A percentile compares a stretch with the other conserved stretches of the same genome.
phyloP scores from a whole-genome alignment of 345 rosid species.

The Barbarea vulgaris region DNA sequence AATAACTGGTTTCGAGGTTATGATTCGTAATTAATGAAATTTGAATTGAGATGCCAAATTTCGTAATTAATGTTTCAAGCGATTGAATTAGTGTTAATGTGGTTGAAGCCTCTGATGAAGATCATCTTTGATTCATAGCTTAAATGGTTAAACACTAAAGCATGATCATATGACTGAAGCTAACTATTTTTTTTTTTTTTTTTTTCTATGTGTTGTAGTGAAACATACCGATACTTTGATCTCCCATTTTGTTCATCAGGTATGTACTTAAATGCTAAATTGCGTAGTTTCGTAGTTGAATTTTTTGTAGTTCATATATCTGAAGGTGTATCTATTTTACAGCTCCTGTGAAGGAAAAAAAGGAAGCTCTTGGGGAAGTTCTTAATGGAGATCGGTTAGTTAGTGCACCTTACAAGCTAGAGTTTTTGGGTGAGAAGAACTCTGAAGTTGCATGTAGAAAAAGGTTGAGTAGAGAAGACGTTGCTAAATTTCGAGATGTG shows the following conservation, averaged over 20 bases:
- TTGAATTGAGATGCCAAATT: not conserved
- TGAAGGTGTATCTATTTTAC: not conserved
- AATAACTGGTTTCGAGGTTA: not conserved
- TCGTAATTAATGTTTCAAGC: not conserved
- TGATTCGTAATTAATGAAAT: not conserved
- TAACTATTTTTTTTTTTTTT: too few species aligned
- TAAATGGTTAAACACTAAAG: not conserved
- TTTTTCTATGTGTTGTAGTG: constrained; percentile 37
- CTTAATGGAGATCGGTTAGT: constrained; percentile 72
- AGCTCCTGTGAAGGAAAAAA: constrained; percentile 45
- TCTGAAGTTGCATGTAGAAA: constrained; percentile 50
- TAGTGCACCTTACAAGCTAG: constrained; percentile 60
- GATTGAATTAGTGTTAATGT: not conserved
- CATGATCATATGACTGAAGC: not conserved
- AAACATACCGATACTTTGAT: constrained; percentile 55
- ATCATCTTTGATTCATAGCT: not conserved
- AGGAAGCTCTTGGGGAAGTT: constrained; percentile 72
- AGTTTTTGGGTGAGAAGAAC: constrained; percentile 49
- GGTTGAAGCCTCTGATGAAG: not conserved
- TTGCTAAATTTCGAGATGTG: constrained; percentile 45
- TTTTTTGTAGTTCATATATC: not conserved
- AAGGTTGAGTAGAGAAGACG: constrained; percentile 49
- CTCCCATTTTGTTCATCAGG: constrained; percentile 61
- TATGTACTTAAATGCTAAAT: constrained; percentile 1
- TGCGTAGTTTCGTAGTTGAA: not conserved